Evolutionary conservation across 1,284 basidiomycete species (phyloP).

Genomic region (Thecaphora thlaspeos): DNA sequence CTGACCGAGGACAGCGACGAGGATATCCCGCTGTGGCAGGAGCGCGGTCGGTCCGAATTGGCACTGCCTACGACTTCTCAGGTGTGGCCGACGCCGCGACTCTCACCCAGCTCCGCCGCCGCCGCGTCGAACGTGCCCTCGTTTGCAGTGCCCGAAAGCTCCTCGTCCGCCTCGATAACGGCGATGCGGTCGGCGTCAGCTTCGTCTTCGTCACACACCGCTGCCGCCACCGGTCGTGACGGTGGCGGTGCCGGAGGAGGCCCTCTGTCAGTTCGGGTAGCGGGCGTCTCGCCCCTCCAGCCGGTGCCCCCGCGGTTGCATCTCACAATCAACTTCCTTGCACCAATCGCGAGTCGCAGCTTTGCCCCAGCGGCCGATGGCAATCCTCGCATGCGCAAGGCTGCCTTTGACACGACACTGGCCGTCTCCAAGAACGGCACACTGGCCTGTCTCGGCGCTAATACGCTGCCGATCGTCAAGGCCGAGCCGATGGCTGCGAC

Average conservation of each 20-base stretch:
- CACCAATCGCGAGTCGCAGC: constrained; percentile 2
- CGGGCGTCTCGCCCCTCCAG: constrained; percentile 1
- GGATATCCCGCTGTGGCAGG: constrained; percentile 18
- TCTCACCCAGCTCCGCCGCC: not conserved
- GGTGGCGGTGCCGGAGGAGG: not conserved
- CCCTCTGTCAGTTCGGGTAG: constrained; percentile 1
- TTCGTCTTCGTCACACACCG: not conserved
- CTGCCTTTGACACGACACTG: constrained; percentile 10
- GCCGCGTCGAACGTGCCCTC: no score
- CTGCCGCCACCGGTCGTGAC: no score
- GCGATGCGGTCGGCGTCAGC: not conserved
- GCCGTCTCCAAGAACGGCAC: constrained; percentile 16
- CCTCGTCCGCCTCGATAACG: no score
- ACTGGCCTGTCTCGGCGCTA: constrained; percentile 7
- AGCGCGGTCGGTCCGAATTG: not conserved
- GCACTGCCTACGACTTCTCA: no score
- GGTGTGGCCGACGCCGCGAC: no score
- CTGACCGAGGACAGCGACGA: constrained; percentile 17
- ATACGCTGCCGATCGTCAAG: not conserved
- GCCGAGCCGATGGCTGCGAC: not conserved
- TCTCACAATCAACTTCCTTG: constrained; percentile 1
- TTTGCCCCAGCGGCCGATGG: constrained; percentile 9
- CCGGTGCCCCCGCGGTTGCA: constrained; percentile 8
- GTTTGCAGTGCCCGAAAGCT: no score
- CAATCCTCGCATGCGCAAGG: constrained; percentile 5